Evolutionary conservation across 306 rosid species (phyloP), one percentile per base, ranked within the genome.

Genomic region (Senna tora): DNA sequence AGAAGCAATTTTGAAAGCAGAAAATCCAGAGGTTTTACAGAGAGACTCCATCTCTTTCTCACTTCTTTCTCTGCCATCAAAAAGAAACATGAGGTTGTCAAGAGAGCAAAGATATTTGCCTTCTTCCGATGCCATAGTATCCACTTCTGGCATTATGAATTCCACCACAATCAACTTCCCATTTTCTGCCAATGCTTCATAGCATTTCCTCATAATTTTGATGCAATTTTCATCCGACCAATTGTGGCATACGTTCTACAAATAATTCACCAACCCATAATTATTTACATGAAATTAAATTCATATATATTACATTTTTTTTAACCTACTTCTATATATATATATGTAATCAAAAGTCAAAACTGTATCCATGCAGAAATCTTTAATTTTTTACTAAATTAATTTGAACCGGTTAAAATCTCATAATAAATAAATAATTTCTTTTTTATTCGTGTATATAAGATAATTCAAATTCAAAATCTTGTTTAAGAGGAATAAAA

Each of bases 171-270:
- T 14, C 52, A 46, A 19, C 19, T 46, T 46, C 7, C 52, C 52
- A 14, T 46, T 14, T 46, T 14, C 6, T 46, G 52, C 6, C 52
- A 46, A 36, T 19, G 50, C 67, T 51, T 72, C 74, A 30, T 50
- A 33, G 46, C 82, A 79, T 13, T 58, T 61, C 0, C 16, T 61
- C 30, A 61, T 10, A 5, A 61, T 12, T 61, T 19, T 19, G 9
- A 61, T 36, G 69, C 51, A 50, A 30, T 69, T 62, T 39, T 75
- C 80, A 28, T 69, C 20, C 4, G 64, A 71, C 80, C 72, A 51
- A 34, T 15, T 74, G 22, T 49, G 59, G 32, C 47, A 67, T 15
- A 43, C 30, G 5, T 30, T 7, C 67, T 61, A 20, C 32, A 33
- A 7, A 36, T 2, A 33, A 3, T 2, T 36, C 3, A 36, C 1